Conservation (phyloP, 2,329 filamentous ascomycete genomes). For the Fusarium cicatricum region DNA sequence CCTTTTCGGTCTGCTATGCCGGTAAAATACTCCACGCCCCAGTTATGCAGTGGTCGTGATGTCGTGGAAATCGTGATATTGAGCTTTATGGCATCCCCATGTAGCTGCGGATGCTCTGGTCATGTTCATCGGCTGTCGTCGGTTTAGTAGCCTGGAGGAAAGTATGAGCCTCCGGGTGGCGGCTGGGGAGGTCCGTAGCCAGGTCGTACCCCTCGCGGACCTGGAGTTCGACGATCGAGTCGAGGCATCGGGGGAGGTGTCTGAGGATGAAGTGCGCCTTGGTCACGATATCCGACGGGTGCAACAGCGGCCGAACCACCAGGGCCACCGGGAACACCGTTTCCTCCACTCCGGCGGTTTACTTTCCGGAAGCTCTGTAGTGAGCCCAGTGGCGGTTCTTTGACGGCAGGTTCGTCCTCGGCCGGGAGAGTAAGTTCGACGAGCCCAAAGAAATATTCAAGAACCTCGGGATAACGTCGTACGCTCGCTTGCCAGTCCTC, state of each 20-base stretch:
- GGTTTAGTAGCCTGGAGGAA: constrained; percentile 31
- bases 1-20: constrained; percentile 36
- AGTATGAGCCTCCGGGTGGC: constrained; percentile 32
- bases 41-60: constrained; percentile 42
- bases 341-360: constrained; percentile 50
- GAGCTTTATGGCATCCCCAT: constrained; percentile 20
- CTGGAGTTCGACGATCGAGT: constrained; percentile 40
- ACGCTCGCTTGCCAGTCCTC: constrained; percentile 81
- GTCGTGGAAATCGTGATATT: constrained; percentile 42
- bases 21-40: constrained; percentile 39
- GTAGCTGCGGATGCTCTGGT: constrained; percentile 19
- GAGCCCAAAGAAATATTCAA: constrained; percentile 80
- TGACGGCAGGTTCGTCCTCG: constrained; percentile 67
- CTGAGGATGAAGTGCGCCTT: constrained; percentile 37
- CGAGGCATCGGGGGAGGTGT: constrained; percentile 40
- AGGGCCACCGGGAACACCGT: constrained; percentile 51
- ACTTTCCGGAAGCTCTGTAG: constrained; percentile 59
- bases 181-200: constrained; percentile 36
- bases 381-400: constrained; percentile 67
- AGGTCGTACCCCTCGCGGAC: constrained; percentile 34
- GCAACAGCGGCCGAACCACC: constrained; percentile 39
- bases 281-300: constrained; percentile 39
- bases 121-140: constrained; percentile 9
- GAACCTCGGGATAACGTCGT: constrained; percentile 79
- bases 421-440: constrained; percentile 71